Base-by-base conservation (phyloP, 106 monocot species). In the Triglochin maritima region DNA sequence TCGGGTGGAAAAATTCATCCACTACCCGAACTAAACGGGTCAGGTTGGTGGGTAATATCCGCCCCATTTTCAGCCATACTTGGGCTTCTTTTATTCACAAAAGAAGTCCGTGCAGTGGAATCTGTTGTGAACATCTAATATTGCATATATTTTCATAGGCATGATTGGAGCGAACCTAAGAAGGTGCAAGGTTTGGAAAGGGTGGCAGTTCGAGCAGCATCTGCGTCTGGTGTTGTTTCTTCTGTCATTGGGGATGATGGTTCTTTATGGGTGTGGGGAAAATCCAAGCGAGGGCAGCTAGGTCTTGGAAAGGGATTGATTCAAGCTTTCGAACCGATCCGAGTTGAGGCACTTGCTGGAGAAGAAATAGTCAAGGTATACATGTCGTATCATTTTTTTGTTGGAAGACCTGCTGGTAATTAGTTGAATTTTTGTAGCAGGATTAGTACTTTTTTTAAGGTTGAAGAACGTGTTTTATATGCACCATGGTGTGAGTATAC, bases 241-340 rank as follows among this genome's bases (percentile, higher is more conserved):
- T 80, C 89, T 8, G 89, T 79, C 3, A 57, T 94, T 74, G 89
- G 73, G 41, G 80, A 79, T 72, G 87, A 94, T 71, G 94, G 94
- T 62, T 89, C 89, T 55, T 57, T 94, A 45, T 94, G 89, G 89
- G 82, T 94, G 50, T 94, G 94, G 94, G 94, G 94, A 13, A 83
- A 74, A 71, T 89, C 94, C 57, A 89, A 94, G 70, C 79, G 89
- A 16, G 94, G 94, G 63, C 89, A 94, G 76, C 87, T 94, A 65
- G 89, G 89, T 50, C 94, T 94, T 65, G 94, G 87, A 2, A 62
- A 62, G 65, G 84, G 79, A 53, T 53, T 94, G 16, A 71, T 50
- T 7, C 82, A 87, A 75, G 82, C 89, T 57, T 49, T 72, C 49
- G 65, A 44, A 45, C 94, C 94, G 49, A 64, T 82, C 73, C 80